Evolutionary conservation across 352 stramenopile species (phyloP), one percentile per base, ranked within the genome.

Genomic region (Pythium utonaiense): DNA sequence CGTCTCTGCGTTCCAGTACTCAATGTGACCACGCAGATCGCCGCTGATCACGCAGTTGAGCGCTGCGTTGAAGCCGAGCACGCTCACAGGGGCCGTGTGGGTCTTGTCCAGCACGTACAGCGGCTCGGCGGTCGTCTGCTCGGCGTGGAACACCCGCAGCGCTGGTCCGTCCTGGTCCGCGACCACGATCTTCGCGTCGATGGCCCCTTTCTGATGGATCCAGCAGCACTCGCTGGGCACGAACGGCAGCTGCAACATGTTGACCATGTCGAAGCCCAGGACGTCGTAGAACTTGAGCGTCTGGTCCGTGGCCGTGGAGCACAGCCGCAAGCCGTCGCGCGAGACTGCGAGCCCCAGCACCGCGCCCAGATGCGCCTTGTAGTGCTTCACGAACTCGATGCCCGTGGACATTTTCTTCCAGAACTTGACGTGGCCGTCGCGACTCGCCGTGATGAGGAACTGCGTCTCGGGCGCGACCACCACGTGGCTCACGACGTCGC

Each of bases 331-430:
- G 13, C 90, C 93, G 56, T 98, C 94, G 45, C 31, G 42, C 19
- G 83, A 93, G 49, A 97, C 83, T 9, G 77, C 78, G 27, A 99
- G 81, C 9, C 78, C 83, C 2, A 83, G 53, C 13, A 99, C 78
- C 6, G 82, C 70, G 25, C 84, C 81, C 0, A 98, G 64, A 71
- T 99, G 98, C 27, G 97, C 96, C 50, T 97, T 97, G 73, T 98
- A 99, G 47, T 98, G 97, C 80, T 99, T 99, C 41, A 99, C 97
- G 75, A 99, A 99, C 85, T 99, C 97, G 38, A 99, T 83, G 24
- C 86, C 84, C 36, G 80, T 75, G 8, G 78, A 72, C 77, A 98
- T 97, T 67, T 99, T 98, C 73, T 99, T 99, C 98, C 98, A 99
- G 70, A 99, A 99, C 70, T 99, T 99, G 19, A 99, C 90, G 61